These are phyloP conservation scores for Hemisphaericaspora xylanilytica DNA, from an alignment of 1,139 yeast species.

Conservation along the genomic window DNA sequence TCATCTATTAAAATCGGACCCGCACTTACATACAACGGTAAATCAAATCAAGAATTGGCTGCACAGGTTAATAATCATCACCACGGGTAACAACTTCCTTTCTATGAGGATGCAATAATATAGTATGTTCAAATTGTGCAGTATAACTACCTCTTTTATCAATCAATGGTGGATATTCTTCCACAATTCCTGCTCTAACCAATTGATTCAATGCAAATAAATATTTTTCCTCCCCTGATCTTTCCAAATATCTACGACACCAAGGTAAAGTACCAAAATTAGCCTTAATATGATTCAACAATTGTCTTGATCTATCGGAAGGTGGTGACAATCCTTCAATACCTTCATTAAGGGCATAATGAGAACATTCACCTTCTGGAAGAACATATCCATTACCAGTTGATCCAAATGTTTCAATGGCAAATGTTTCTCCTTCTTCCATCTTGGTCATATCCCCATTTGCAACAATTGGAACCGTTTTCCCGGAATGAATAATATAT, in stretches of 20 bases:
- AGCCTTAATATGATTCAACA: constrained; percentile 66
- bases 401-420: constrained; percentile 96
- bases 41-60: too few relatives aligned
- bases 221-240: constrained; percentile 89
- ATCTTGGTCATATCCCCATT: constrained; percentile 92
- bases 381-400: constrained; percentile 93
- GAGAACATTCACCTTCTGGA: constrained; percentile 89
- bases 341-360: constrained; percentile 68
- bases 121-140: constrained; percentile 95
- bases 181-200: constrained; percentile 82
- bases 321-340: constrained; percentile 45
- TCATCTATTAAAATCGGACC: too few relatives aligned
- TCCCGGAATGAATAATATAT: constrained; percentile 87
- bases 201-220: constrained; percentile 83
- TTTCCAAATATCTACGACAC: constrained; percentile 92
- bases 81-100: constrained; percentile 96
- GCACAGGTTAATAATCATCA: constrained; percentile 64
- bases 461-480: constrained; percentile 92
- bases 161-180: constrained; percentile 94
- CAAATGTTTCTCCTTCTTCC: constrained; percentile 99
- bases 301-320: constrained; percentile 62
- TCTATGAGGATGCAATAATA: constrained; percentile 82
- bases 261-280: constrained; percentile 94
- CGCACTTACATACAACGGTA: neutral
- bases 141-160: constrained; percentile 86